Evolutionary conservation across 2,329 filamentous ascomycete genomes (phyloP).

Genomic region (Sporothrix globosa): DNA sequence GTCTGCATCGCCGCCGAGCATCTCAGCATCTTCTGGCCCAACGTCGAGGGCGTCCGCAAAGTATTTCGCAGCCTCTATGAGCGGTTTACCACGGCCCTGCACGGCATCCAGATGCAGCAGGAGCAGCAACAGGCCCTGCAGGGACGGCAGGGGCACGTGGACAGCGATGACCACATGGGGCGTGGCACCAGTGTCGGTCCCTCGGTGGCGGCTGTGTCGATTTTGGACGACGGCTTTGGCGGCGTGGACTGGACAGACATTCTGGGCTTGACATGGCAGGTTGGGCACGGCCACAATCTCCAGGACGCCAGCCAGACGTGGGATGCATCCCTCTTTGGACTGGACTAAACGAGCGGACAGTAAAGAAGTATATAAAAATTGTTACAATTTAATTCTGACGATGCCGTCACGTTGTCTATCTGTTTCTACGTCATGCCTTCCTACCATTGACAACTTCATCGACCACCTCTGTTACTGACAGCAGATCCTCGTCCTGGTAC

Average conservation of each 20-base stretch:
- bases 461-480: constrained; percentile 25
- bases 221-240: constrained; percentile 15
- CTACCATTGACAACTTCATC: constrained; percentile 20
- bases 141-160: background rate
- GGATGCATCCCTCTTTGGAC: constrained; percentile 26
- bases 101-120: constrained; percentile 21
- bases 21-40: constrained; percentile 32
- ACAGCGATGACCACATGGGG: background rate
- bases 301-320: constrained; percentile 18
- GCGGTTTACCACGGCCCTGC: constrained; percentile 21
- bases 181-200: background rate
- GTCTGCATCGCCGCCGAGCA: constrained; percentile 23
- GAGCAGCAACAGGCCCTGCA: constrained; percentile 5
- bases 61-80: constrained; percentile 32
- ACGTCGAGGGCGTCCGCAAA: constrained; percentile 30
- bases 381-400: background rate
- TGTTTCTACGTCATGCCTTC: background rate
- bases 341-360: background rate
- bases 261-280: constrained; percentile 28
- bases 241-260: constrained; percentile 32
- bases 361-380: background rate
- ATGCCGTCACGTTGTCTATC: background rate
- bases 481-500: constrained; percentile 30
- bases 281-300: background rate
- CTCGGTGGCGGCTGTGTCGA: background rate